Evolutionary conservation across 176 grass and related monocot genomes (phyloP).

Genomic region (Thalia dealbata): DNA sequence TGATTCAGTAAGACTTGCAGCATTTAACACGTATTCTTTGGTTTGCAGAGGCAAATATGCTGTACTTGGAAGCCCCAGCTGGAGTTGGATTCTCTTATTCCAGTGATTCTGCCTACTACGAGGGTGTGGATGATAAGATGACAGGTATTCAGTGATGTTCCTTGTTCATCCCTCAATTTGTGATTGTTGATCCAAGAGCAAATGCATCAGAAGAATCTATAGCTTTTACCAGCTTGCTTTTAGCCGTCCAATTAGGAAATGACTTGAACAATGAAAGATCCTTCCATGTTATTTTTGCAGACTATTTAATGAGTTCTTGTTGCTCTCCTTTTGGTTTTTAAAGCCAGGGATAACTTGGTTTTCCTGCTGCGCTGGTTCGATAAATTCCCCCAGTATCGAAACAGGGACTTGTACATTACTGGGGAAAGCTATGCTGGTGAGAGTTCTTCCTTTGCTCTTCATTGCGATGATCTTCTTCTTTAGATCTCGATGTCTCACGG

Average conservation of each 20-base stretch:
- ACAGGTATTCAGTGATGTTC: conserved; percentile 4
- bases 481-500: neutral
- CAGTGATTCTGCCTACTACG: conserved; percentile 10
- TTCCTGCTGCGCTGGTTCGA: conserved; percentile 87
- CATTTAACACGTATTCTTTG: neutral
- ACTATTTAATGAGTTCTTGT: no score
- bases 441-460: neutral
- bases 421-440: conserved; percentile 95
- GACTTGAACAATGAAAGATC: neutral
- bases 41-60: conserved; percentile 18
- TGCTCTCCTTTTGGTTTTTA: conserved; percentile 35
- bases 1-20: neutral
- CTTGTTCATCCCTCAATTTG: neutral
- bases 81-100: conserved; percentile 24
- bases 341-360: conserved; percentile 79
- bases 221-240: neutral
- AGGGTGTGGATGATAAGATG: conserved; percentile 14
- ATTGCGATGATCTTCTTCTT: neutral
- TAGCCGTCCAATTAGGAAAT: neutral
- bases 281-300: no score
- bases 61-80: conserved; percentile 16
- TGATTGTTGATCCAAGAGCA: neutral
- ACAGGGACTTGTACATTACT: conserved; percentile 71
- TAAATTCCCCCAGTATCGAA: conserved; percentile 83
- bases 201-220: no score